A percentile compares a stretch with the other conserved stretches of the same genome.
Conservation (phyloP, 1,139 yeast genomes). For the Nakaseomyces sp. region DNA sequence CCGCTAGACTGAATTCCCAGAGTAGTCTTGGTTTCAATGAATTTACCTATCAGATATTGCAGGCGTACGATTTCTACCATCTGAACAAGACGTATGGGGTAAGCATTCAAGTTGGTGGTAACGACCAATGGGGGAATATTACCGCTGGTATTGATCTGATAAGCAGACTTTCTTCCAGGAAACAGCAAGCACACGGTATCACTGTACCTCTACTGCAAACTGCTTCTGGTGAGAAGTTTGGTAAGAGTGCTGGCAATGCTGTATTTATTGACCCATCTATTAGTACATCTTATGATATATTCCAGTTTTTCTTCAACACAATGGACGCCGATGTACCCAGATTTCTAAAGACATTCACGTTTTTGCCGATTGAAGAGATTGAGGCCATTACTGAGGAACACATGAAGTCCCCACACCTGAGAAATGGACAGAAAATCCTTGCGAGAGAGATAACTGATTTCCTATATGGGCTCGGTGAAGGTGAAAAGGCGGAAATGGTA, state of each 20-base stretch:
- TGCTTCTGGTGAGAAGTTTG: conserved; percentile 86
- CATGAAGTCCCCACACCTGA: conserved; percentile 45
- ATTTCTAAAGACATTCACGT: conserved; percentile 67
- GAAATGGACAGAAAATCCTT: conserved; percentile 65
- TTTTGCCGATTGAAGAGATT: conserved; percentile 58
- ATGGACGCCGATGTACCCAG: conserved; percentile 69
- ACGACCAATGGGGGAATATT: conserved; percentile 97
- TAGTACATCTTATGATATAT: conserved; percentile 74
- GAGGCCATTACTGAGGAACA: conserved; percentile 47
- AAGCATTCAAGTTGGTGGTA: conserved; percentile 84
- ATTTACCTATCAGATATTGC: conserved; percentile 84
- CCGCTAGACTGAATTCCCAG: conserved; percentile 57
- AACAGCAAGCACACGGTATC: conserved; percentile 46
- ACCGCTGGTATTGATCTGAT: conserved; percentile 93
- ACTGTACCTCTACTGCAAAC: conserved; percentile 90
- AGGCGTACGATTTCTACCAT: conserved; percentile 91
- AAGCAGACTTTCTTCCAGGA: conserved; percentile 42
- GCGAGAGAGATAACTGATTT: conserved; percentile 83
- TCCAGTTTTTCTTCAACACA: conserved; percentile 74
- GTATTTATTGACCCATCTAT: conserved; percentile 66
- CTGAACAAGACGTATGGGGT: conserved; percentile 54
- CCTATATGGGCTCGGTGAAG: conserved; percentile 71
- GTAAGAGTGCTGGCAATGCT: conserved; percentile 96
- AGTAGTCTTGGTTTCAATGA: conserved; percentile 88
- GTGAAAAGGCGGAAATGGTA: conserved; percentile 54